Conservation (phyloP, 768 basidiomycete species). For the Rickenella mellea region DNA sequence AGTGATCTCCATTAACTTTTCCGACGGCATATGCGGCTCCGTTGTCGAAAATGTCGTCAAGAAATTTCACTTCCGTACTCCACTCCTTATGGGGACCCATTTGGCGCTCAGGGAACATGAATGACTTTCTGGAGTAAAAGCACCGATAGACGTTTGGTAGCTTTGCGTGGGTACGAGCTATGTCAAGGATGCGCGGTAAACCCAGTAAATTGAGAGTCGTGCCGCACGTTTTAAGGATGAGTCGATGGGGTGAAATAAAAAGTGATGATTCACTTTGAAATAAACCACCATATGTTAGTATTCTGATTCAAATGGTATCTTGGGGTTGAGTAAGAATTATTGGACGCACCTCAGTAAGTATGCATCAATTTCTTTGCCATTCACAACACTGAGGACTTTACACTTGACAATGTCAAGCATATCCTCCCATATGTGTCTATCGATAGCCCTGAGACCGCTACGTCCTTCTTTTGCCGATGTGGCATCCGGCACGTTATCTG, state of each 20-base stretch:
- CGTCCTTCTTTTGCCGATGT: conserved; percentile 29
- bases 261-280: conserved; percentile 87
- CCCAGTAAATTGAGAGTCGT: conserved; percentile 97
- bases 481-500: conserved; percentile 45
- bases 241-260: conserved; percentile 87
- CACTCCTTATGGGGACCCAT: conserved; percentile 88
- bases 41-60: conserved; percentile 81
- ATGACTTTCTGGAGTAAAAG: conserved; percentile 97
- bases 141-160: conserved; percentile 73
- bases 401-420: conserved; percentile 97
- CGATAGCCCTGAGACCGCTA: conserved; percentile 69
- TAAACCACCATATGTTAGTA: conserved; percentile 2
- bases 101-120: conserved; percentile 99
- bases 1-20: conserved; percentile 97
- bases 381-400: conserved; percentile 84
- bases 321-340: not conserved
- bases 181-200: conserved; percentile 88
- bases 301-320: not conserved
- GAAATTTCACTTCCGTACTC: conserved; percentile 84
- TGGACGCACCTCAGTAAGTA: conserved; percentile 78
- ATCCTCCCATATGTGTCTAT: conserved; percentile 80
- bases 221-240: conserved; percentile 98
- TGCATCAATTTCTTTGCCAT: conserved; percentile 87
- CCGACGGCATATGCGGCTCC: conserved; percentile 95
- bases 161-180: conserved; percentile 64